Evolutionary conservation across 1,284 basidiomycete genomes (phyloP), one percentile per base, ranked within the genome.

Genomic region (Vanrija sp.): DNA sequence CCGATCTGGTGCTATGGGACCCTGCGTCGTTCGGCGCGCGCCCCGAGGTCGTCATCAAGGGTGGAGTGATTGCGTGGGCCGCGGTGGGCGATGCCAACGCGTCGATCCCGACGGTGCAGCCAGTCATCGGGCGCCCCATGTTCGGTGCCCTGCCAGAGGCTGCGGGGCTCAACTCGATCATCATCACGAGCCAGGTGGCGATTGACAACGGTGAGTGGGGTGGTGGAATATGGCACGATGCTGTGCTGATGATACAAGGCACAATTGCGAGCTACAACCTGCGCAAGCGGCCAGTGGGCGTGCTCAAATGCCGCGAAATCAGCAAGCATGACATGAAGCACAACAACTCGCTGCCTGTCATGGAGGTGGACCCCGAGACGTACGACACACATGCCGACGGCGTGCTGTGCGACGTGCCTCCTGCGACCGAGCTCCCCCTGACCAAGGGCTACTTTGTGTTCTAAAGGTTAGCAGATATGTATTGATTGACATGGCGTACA

Each of bases 31-130:
- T 99, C 75, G 95, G 94, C 2, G 80, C 86, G 2, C 88, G 89
- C 65, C 94, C 95, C 0, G 88, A 95, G 68, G 87, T 90, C 83
- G 85, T 98, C 14, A 79, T 98, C 65, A 97, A 98, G 75, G 91
- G 90, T 16, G 95, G 95, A 25, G 85, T 95, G 24, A 95, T 98
- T 60, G 89, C 83, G 4, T 93, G 87, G 85, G 85, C 89, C 2
- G 85, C 89, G 84, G 87, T 95, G 84, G 93, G 93, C 23, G 92
- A 96, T 59, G 88, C 92, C 0, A 95, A 95, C 72, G 92, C 81
- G 0, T 92, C 89, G 4, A 97, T 98, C 62, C 93, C 94, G 6
- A 89, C 89, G 0, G 89, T 97, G 0, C 92, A 97, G 72, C 94
- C 93, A 0, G 82, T 87, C 66, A 85, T 85, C 60, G 84, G 85